Evolutionary conservation across 2,329 filamentous ascomycete genomes (phyloP), one percentile per base, ranked within the genome.

Genomic region (Botryotinia globosa): DNA sequence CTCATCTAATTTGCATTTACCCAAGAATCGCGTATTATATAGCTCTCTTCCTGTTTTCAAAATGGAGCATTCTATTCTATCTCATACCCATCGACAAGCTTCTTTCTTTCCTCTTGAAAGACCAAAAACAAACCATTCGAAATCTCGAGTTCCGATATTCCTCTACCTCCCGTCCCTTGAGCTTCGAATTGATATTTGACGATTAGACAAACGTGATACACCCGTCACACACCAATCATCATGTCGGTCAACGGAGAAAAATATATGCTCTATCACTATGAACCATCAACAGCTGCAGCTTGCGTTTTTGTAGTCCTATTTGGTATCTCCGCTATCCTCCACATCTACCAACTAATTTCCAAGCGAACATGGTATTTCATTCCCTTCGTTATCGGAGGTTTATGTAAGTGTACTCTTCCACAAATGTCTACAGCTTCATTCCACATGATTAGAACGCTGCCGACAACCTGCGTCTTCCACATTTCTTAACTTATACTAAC

Each of bases 321-420:
- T 51, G 29, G 56, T 25, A 8, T 65, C 20, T 72, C 73, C 12
- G 73, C 73, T 2, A 22, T 66, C 16, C n/a, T 74, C 3, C 77
- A 78, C 37, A 44, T 61, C 10, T 76, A 73, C 51, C 74, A 77
- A 56, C 22, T 77, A 4, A 2, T 75, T 6, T 22, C 69, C 5
- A 75, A 68, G 20, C 73, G 71, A 64, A 74, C 76, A 25, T 79
- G 76, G 76, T 80, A 78, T 61, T 79, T 79, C 58, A 76, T 80
- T 39, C 79, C 80, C 9, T 66, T 81, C 3, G 42, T 79, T 14
- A 69, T 81, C n/a, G 80, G 79, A 39, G 78, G 79, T 12, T 14
- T 69, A 25, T 69, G 71, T 72, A 69, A 69, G 71, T 45, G 20
- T 3, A 9, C 32, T 10, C 22, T 48, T 37, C 25, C 22, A 1